Base-by-base conservation (phyloP, 1,284 basidiomycete species). In the Omphalotus olearius region DNA sequence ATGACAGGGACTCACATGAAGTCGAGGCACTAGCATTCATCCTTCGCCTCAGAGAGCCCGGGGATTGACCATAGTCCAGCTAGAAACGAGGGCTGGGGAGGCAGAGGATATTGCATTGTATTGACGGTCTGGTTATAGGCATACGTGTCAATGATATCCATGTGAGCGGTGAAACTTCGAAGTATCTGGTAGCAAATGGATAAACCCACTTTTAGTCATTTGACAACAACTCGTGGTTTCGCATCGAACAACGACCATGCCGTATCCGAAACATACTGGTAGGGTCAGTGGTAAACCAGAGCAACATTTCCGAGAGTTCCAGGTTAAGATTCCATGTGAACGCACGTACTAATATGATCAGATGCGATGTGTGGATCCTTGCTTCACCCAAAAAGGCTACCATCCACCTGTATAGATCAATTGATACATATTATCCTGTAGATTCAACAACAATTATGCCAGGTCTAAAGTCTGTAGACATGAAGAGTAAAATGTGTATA, bases 391-490 rank as follows among this genome's bases (percentile, higher is more conserved):
- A 33, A 33, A 33, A 33, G 13, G 13, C 23, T 23, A 33, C 30
- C 7, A 13, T 33, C 30, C 13, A 10, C 26, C 5, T 28, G 26
- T 28, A 30, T 47, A 50, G 51, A 48, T 51, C 39, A 46, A 50
- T 45, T 55, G 47, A 53, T 66, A 67, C 61, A 69, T 59, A 67
- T 66, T 68, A 67, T 66, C 63, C 66, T 62, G 64, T 64, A 63
- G 61, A 63, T 62, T 55, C 62, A 61, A 60, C 51, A 60, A 56
- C 57, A 59, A 65, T 64, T 59, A 65, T 56, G 59, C 62, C 59
- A 57, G 54, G 56, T 63, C 56, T 59, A 62, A 57, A 60, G 33
- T 47, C 45, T 52, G 47, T 50, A 50, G 39, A 51, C 60, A 54
- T 56, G 53, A 30, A 57, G 58, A 54, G 57, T 57, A 52, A 57